Evolutionary conservation across 2,329 filamentous ascomycete species (phyloP).

Genomic region (Diplodia sapinea): DNA sequence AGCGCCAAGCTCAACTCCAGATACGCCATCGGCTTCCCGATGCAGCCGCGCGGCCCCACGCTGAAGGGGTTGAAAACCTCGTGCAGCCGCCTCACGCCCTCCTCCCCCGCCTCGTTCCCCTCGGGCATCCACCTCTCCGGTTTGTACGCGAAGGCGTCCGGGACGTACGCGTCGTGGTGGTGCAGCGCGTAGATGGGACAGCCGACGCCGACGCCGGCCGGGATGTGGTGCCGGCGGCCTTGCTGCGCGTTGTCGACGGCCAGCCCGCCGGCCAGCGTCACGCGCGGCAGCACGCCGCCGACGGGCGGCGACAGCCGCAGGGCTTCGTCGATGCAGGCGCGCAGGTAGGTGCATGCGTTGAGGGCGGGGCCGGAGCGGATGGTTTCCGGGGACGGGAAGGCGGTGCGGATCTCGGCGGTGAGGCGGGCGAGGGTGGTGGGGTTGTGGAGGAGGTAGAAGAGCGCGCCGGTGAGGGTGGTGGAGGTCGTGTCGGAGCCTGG

Average conservation of each 20-base stretch:
- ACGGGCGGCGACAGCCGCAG: constrained; percentile 50
- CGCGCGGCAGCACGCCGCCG: constrained; percentile 46
- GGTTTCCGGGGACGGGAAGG: constrained; percentile 47
- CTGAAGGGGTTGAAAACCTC: constrained; percentile 73
- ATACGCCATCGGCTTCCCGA: constrained; percentile 73
- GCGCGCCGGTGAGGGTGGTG: constrained; percentile 49
- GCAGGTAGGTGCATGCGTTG: constrained; percentile 45
- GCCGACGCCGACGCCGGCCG: constrained; percentile 48
- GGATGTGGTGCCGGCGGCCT: constrained; percentile 40
- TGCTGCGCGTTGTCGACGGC: too few relatives aligned
- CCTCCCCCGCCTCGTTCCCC: background rate
- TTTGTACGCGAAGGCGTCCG: constrained; percentile 46
- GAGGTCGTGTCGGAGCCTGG: constrained; percentile 54
- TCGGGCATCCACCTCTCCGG: constrained; percentile 34
- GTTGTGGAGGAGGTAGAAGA: constrained; percentile 55
- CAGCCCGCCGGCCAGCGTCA: constrained; percentile 45
- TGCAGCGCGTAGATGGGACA: constrained; percentile 50
- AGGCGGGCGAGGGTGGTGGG: constrained; percentile 43
- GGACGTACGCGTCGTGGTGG: constrained; percentile 48
- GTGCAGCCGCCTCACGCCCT: background rate
- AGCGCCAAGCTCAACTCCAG: constrained; percentile 69
- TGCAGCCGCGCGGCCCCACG: constrained; percentile 72
- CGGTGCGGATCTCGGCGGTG: constrained; percentile 44
- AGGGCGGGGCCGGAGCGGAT: constrained; percentile 47
- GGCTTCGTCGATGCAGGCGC: constrained; percentile 51